A percentile compares a stretch with the other conserved stretches of the same genome.
phyloP scores from a whole-genome alignment of 2,329 filamentous ascomycete genomes.

The Colletotrichum neosansevieriae region DNA sequence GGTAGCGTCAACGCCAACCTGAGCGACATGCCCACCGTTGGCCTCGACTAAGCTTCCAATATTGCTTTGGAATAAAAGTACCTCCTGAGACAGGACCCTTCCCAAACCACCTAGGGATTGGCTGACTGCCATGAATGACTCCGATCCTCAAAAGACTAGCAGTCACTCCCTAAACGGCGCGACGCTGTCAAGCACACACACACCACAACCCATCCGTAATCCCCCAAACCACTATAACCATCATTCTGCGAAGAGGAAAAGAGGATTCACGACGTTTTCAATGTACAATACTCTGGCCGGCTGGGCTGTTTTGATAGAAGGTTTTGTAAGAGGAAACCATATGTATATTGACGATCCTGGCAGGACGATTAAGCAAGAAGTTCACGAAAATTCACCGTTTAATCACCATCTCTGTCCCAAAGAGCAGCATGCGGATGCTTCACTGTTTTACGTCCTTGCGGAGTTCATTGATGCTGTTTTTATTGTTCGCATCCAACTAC shows the following conservation, averaged over 20 bases:
- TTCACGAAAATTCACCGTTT: slow-evolving; percentile 21
- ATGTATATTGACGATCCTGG: slow-evolving; percentile 40
- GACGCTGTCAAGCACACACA: slow-evolving; percentile 3
- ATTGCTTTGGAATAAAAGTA: neutral
- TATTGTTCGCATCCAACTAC: slow-evolving; percentile 42
- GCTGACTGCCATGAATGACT: neutral
- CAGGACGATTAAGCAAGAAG: slow-evolving; percentile 34
- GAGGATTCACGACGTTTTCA: slow-evolving; percentile 42
- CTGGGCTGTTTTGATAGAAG: slow-evolving; percentile 53
- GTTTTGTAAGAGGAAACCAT: slow-evolving; percentile 52
- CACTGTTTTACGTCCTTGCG: slow-evolving; percentile 16
- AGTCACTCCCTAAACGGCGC: slow-evolving; percentile 22
- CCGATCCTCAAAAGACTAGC: slow-evolving; percentile 24
- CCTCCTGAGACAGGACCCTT: neutral
- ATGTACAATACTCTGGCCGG: slow-evolving; percentile 57
- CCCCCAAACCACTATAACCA: slow-evolving; percentile 9
- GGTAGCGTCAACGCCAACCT: slow-evolving; percentile 53
- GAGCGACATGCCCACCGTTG: slow-evolving; percentile 62
- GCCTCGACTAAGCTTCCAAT: slow-evolving; percentile 61
- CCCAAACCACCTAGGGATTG: neutral
- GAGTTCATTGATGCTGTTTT: slow-evolving; percentile 34
- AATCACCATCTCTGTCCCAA: neutral
- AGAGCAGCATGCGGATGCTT: neutral
- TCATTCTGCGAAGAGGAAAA: slow-evolving; percentile 31
- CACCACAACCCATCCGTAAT: slow-evolving; percentile 27